Evolutionary conservation across 192 early-diverging fungal species (phyloP), one percentile per base, ranked within the genome.

Genomic region (Backusella morwellensis): DNA sequence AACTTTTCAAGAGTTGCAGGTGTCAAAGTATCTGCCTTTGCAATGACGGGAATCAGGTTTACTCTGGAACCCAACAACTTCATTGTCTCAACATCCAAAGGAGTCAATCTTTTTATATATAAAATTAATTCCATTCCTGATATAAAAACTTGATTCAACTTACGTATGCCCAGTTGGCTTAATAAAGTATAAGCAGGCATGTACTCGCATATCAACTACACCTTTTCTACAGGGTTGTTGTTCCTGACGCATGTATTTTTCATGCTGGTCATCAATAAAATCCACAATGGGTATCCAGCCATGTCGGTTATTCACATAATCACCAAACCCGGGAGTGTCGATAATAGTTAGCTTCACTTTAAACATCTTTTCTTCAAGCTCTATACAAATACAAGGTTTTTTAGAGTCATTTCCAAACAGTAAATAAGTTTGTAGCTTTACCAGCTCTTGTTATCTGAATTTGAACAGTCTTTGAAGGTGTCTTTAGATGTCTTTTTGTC

Each of bases 301-400:
- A 78, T 80, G 91, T 71, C 97, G 93, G 85, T 99, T 99, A 86
- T 98, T 99, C 82, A 99, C 94, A 83, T 95, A 95, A 82, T 99
- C 97, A 77, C 97, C 97, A 82, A 96, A 99, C n/a, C 97, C 97
- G 50, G 98, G 98, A 19, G 98, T 98, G 81, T 99, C 98, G 41
- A 97, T 96, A 35, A 98, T 94, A 54, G 92, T 97, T 7, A 99
- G 89, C 78, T 94, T 93, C 67, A 99, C 90, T 78, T 92, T 92
- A 75, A 99, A 95, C 59, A 93, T 95, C 81, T 95, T 97, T 83
- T 99, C 98, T 84, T 99, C 96, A 68, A 99, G 92, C 17, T 97
- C 98, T 87, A 82, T 63, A 26, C 23, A 56, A 19, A 56, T 23
- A 32, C 32, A 32, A 32, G 3, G 32, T 32, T 32, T 3, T 0